Percentiles rank a stretch among this genome's conserved stretches.
phyloP scores from a whole-genome alignment of 768 basidiomycete species.

The Lactarius sp. region DNA sequence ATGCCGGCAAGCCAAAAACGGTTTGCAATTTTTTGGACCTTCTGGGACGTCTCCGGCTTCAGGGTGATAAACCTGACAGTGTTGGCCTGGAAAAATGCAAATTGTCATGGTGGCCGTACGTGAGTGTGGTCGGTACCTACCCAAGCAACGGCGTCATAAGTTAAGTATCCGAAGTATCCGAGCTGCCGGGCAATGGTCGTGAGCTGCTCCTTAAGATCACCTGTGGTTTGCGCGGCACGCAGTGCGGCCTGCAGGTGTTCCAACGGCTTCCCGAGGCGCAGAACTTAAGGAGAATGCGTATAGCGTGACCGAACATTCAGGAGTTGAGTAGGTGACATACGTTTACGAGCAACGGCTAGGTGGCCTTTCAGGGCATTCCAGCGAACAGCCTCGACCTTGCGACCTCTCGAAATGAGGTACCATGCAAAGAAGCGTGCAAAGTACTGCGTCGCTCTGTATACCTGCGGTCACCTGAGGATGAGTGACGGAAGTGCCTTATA shows the following conservation, averaged over 20 bases:
- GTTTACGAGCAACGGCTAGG: conserved; percentile 79
- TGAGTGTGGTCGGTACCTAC: conserved; percentile 39
- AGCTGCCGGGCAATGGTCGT: conserved; percentile 79
- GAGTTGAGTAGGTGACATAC: conserved; percentile 38
- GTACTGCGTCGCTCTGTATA: conserved; percentile 89
- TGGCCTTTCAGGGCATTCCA: conserved; percentile 85
- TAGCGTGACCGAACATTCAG: background rate
- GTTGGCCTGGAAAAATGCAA: conserved; percentile 46
- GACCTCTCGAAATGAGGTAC: conserved; percentile 64
- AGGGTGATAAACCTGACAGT: conserved; percentile 59
- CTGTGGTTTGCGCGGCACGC: conserved; percentile 53
- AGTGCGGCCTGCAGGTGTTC: conserved; percentile 92
- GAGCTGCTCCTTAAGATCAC: conserved; percentile 63
- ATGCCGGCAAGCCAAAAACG: conserved; percentile 90
- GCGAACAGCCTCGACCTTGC: conserved; percentile 63
- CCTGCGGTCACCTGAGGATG: conserved; percentile 38
- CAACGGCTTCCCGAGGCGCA: conserved; percentile 89
- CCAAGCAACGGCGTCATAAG: conserved; percentile 83
- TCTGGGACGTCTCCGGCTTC: conserved; percentile 54
- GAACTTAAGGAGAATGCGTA: conserved; percentile 48
- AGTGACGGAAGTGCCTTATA: background rate
- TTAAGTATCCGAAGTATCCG: conserved; percentile 82
- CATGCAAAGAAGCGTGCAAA: conserved; percentile 85
- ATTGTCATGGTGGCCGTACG: background rate
- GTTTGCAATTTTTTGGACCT: conserved; percentile 61